Base-by-base conservation (phyloP, 2,329 filamentous ascomycete genomes). In the Aspergillus arachidicola region DNA sequence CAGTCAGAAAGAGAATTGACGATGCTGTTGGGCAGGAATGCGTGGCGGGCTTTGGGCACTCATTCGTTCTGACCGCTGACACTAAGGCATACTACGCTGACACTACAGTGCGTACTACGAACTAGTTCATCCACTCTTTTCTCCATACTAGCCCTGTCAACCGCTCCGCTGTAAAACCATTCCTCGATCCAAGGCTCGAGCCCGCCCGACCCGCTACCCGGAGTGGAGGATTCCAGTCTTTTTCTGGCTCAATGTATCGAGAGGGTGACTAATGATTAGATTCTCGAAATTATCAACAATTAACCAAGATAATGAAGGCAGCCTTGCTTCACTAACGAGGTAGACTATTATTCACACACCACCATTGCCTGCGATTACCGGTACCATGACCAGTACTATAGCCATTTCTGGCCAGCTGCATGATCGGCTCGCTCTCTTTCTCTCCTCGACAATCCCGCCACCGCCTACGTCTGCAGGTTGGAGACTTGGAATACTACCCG, bases 21-120 rank as follows among this genome's bases (percentile, higher is more conserved):
- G 65, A 74, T 38, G 51, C 16, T 55, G 60, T 78, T 78, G 76
- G 76, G 76, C 75, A 76, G 67, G 66, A 73, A 78, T 78, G 74
- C 72, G 72, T 76, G 71, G 69, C 62, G 67, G 64, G 64, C 41
- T 69, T 78, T 76, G 75, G 76, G 75, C 75, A 77, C 58, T 63
- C 54, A 64, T 58, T 61, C 60, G 61, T 55, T 54, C 58, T 64
- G 36, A 43, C 46, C 62, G 60, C 57, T 62, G 62, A 63, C 62
- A 61, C 58, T 55, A 62, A 48, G 21, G 12, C 32, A 46, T 61
- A 28, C 43, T 34, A 51, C 32, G 41, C 11, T 61, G 59, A 61
- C 55, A 38, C 28, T 26, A 57, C 21, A 26, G 34, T n/a, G 56
- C 16, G 51, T 54, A 57, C 58, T 59, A 55, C 21, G 14, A 38